Conservation (phyloP, 2,329 filamentous ascomycete species). For the Graphilbum sp. region DNA sequence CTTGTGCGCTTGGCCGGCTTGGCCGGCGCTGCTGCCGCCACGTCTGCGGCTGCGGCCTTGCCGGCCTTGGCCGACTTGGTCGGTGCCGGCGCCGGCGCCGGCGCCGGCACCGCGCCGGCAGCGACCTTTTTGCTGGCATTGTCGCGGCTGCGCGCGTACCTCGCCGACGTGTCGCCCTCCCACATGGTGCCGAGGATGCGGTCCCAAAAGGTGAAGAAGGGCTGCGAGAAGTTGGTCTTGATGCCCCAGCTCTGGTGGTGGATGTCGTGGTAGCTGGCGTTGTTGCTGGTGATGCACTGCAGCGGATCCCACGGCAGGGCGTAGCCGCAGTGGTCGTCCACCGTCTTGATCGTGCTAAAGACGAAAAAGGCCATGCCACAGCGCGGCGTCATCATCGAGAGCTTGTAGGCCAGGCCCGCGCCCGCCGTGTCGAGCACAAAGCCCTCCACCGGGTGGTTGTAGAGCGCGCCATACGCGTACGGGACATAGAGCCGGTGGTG, state of each 20-base stretch:
- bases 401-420: slow-evolving; percentile 67
- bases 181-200: slow-evolving; percentile 66
- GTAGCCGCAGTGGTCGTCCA: slow-evolving; percentile 96
- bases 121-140: slow-evolving; percentile 21
- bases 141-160: slow-evolving; percentile 24
- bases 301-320: slow-evolving; percentile 89
- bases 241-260: slow-evolving; percentile 99
- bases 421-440: slow-evolving; percentile 87
- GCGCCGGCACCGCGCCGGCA: neutral
- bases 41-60: neutral
- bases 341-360: slow-evolving; percentile 82
- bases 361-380: slow-evolving; percentile 85
- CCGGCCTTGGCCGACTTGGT: neutral
- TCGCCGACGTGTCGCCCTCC: slow-evolving; percentile 40
- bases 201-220: slow-evolving; percentile 96
- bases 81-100: neutral
- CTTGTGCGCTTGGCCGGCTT: neutral
- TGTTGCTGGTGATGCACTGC: slow-evolving; percentile 84
- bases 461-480: slow-evolving; percentile 90
- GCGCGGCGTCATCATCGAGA: slow-evolving; percentile 65
- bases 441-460: slow-evolving; percentile 91
- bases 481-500: slow-evolving; percentile 96
- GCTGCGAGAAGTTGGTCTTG: slow-evolving; percentile 85
- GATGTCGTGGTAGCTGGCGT: slow-evolving; percentile 92
- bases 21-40: neutral